Conservation (phyloP, 2,329 filamentous ascomycete species). For the Neonectria faginata region DNA sequence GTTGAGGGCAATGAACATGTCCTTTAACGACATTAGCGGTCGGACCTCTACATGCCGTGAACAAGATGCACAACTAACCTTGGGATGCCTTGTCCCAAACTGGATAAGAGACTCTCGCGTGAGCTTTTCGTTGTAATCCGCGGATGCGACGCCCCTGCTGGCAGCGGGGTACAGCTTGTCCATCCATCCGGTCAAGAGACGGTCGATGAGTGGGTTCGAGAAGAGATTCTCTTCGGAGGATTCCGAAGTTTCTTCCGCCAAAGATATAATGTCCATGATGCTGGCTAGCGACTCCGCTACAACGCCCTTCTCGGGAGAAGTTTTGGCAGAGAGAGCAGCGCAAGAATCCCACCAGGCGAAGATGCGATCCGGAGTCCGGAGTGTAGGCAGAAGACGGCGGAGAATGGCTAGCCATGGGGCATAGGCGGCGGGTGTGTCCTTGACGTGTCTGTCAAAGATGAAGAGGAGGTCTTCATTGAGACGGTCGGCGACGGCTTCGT, state of each 20-base stretch:
- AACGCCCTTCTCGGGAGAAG: slow-evolving; percentile 71
- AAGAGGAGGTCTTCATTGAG: slow-evolving; percentile 78
- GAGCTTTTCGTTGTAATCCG: slow-evolving; percentile 62
- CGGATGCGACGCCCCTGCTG: slow-evolving; percentile 51
- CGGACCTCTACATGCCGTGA: neutral
- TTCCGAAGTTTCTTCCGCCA: slow-evolving; percentile 69
- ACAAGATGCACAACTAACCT: slow-evolving; percentile 46
- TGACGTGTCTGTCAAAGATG: slow-evolving; percentile 74
- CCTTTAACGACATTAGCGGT: slow-evolving; percentile 53
- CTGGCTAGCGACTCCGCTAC: slow-evolving; percentile 74
- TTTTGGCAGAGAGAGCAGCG: slow-evolving; percentile 54
- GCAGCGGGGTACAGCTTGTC: slow-evolving; percentile 56
- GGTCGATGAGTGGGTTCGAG: slow-evolving; percentile 65
- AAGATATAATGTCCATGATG: slow-evolving; percentile 72
- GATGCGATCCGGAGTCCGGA: slow-evolving; percentile 72
- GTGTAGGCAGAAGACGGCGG: slow-evolving; percentile 70
- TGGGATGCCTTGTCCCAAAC: slow-evolving; percentile 77
- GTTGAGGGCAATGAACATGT: slow-evolving; percentile 75
- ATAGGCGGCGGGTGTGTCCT: slow-evolving; percentile 65
- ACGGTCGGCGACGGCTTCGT: slow-evolving; percentile 76
- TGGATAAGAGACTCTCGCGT: slow-evolving; percentile 64
- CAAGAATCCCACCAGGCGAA: slow-evolving; percentile 78
- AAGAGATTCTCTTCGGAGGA: slow-evolving; percentile 55
- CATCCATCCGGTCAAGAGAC: slow-evolving; percentile 69
- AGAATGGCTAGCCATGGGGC: slow-evolving; percentile 78